Evolutionary conservation across 306 rosid genomes (phyloP), one percentile per base, ranked within the genome.

Genomic region (Arachis stenosperma): DNA sequence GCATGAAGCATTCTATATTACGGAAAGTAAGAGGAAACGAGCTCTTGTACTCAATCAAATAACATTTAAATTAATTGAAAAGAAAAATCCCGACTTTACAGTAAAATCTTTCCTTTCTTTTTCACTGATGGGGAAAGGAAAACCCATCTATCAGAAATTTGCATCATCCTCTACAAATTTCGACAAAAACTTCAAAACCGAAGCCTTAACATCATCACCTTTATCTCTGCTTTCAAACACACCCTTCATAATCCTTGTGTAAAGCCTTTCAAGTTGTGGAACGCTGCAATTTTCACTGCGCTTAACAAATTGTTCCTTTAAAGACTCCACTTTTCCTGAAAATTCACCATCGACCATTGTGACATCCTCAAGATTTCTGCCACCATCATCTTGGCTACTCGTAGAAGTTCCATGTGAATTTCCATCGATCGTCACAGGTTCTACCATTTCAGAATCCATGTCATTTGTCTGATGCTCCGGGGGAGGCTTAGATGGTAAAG

Each of bases 191-290:
- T 78, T 84, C 88, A 91, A 85, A 79, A 94, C 76, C 47, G 84
- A 81, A 81, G 78, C 65, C 88, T 77, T 88, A 8, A 82, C 61
- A 79, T 86, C 86, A 62, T 81, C 90, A 53, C 75, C 86, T 71
- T 60, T 69, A 50, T 70, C 81, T 71, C 84, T 85, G 74, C 84
- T 67, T 75, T 86, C 92, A 83, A 91, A 91, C 78, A 94, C 78
- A 46, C 87, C 90, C 92, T 89, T 94, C 97, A 94, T 86, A 29
- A 91, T 82, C 70, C 95, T 86, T 0, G 95, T 79, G 86, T 94
- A 94, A 33, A 94, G 90, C 81, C 96, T 86, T 75, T 91, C 97
- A 29, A 94, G 97, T 82, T 89, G 91, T 9, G 96, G 97, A 75
- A 94, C 81, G 86, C 80, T 79, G 64, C 83, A 89, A 76, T 69